Percentiles rank a stretch among this genome's conserved stretches.
phyloP scores from a whole-genome alignment of 2,329 filamentous ascomycete genomes.

The Aspergillus novoparasiticus region DNA sequence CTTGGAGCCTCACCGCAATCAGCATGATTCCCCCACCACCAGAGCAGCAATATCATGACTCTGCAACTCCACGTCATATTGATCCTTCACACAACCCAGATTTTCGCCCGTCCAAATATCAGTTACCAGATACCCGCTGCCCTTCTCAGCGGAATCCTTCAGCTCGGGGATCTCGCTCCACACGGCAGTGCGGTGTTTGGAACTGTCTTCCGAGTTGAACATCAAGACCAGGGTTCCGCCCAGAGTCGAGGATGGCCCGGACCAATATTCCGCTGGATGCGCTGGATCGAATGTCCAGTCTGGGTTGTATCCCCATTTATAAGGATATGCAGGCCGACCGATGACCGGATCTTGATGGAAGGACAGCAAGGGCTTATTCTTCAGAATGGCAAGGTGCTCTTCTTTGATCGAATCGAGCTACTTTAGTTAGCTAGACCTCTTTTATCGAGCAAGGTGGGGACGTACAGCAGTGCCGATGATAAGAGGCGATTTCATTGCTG shows the following conservation, averaged over 20 bases:
- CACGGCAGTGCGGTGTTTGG: slow-evolving; percentile 26
- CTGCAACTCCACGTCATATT: slow-evolving; percentile 26
- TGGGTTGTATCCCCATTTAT: slow-evolving; percentile 40
- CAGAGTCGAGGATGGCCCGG: slow-evolving; percentile 31
- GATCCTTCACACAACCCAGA: slow-evolving; percentile 32
- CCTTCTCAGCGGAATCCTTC: slow-evolving; percentile 1
- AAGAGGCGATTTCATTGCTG: slow-evolving; percentile 53
- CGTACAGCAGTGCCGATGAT: slow-evolving; percentile 50
- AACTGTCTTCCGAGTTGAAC: slow-evolving; percentile 31
- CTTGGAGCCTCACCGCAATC: background rate
- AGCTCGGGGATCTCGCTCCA: slow-evolving; percentile 37
- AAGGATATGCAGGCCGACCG: slow-evolving; percentile 48
- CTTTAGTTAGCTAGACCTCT: slow-evolving; percentile 4
- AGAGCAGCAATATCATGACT: slow-evolving; percentile 36
- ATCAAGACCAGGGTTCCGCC: slow-evolving; percentile 35
- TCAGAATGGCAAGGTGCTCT: slow-evolving; percentile 45
- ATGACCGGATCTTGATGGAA: slow-evolving; percentile 52
- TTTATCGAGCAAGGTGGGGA: background rate
- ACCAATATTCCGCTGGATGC: slow-evolving; percentile 42
- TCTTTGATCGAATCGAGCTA: slow-evolving; percentile 40
- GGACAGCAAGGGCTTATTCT: slow-evolving; percentile 42
- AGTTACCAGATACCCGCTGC: slow-evolving; percentile 23
- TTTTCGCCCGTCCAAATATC: slow-evolving; percentile 35
- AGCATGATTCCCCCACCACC: slow-evolving; percentile 23
- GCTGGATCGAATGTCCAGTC: slow-evolving; percentile 37